Evolutionary conservation across 2,329 filamentous ascomycete genomes (phyloP).

Genomic region (Aspergillus vadensis): DNA sequence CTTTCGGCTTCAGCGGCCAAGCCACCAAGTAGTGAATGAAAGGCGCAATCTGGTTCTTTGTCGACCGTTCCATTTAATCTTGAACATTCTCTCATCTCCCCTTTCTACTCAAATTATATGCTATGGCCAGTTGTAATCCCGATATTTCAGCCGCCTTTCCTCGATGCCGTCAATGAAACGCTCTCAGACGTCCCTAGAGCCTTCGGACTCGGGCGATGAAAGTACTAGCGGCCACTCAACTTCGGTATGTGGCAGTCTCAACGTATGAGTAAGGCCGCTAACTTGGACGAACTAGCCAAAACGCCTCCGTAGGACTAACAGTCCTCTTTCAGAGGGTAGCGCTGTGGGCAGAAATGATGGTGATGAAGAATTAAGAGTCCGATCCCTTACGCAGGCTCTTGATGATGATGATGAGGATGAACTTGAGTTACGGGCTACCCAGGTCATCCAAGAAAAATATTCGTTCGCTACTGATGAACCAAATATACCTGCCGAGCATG

Average conservation of each 20-base stretch:
- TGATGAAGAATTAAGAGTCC: conserved; percentile 10
- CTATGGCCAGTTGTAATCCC: background rate
- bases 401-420: conserved; percentile 41
- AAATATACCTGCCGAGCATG: conserved; percentile 77
- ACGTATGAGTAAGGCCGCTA: background rate
- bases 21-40: background rate
- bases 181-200: conserved; percentile 32
- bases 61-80: background rate
- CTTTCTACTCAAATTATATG: background rate
- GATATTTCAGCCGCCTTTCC: conserved; percentile 9
- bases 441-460: conserved; percentile 59
- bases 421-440: conserved; percentile 63
- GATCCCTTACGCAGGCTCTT: conserved; percentile 24
- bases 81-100: background rate
- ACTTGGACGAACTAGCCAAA: conserved; percentile 37
- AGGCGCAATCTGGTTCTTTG: background rate
- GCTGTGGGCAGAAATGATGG: conserved; percentile 27
- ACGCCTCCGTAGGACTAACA: conserved; percentile 42
- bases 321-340: conserved; percentile 20
- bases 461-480: conserved; percentile 55
- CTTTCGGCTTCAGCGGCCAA: background rate
- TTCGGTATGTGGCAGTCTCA: conserved; percentile 29
- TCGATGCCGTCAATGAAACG: conserved; percentile 49
- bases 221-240: conserved; percentile 28
- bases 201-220: conserved; percentile 33